Evolutionary conservation across 1,284 basidiomycete genomes (phyloP).

Genomic region (Cronartium ribicola): DNA sequence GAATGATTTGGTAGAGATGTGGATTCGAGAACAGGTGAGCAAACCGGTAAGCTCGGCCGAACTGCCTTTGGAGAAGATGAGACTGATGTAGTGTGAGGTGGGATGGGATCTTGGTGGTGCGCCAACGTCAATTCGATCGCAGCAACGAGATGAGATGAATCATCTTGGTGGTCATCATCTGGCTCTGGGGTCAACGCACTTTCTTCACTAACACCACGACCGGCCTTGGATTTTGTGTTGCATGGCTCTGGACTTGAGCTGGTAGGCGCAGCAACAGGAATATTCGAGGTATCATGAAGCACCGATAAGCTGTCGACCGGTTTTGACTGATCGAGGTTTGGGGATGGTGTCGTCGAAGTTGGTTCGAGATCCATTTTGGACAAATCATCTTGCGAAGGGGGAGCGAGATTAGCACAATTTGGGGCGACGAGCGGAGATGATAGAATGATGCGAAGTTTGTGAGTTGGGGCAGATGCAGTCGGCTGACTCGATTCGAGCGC

Average conservation of each 20-base stretch:
- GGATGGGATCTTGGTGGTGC: neutral
- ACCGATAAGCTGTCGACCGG: neutral
- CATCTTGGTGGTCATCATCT: constrained; percentile 18
- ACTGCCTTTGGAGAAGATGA: constrained; percentile 13
- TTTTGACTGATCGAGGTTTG: neutral
- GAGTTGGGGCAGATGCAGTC: neutral
- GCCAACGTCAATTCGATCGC: neutral
- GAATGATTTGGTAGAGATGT: neutral
- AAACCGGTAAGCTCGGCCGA: neutral
- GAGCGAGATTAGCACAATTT: too few relatives aligned
- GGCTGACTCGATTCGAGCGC: neutral
- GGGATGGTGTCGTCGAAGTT: neutral
- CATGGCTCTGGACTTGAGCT: constrained; percentile 4
- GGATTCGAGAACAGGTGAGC: constrained; percentile 8
- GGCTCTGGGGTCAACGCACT: constrained; percentile 41
- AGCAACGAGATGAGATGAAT: neutral
- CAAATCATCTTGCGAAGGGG: too few relatives aligned
- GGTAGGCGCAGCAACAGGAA: neutral
- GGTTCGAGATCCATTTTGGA: neutral
- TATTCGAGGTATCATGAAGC: constrained; percentile 3
- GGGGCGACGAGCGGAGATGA: neutral
- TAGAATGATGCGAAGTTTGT: neutral
- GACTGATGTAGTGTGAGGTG: neutral
- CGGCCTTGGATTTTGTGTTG: neutral
- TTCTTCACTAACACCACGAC: constrained; percentile 35